Conservation (phyloP, 257 asterid genomes). For the Scutellaria minor region DNA sequence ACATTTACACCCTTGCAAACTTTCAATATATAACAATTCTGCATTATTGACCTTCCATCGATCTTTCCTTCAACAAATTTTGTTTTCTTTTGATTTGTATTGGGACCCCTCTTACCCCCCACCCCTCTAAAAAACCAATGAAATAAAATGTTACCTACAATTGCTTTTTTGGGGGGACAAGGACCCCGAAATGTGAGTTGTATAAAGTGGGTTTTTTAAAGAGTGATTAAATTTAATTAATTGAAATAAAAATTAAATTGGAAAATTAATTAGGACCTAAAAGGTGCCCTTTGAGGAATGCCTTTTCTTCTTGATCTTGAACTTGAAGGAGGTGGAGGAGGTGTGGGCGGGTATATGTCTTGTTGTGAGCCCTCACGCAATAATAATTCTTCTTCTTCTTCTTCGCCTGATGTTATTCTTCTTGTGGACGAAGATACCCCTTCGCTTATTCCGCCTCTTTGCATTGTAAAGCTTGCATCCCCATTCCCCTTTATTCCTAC, state of each 20-base stretch:
- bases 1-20: slow-evolving; percentile 53
- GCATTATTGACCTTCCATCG: slow-evolving; percentile 55
- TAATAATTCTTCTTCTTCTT: slow-evolving; percentile 46
- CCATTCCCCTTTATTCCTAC: slow-evolving; percentile 87
- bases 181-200: slow-evolving; percentile 59
- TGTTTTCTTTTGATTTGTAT: slow-evolving; percentile 38
- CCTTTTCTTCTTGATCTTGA: slow-evolving; percentile 94
- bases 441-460: slow-evolving; percentile 48
- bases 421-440: slow-evolving; percentile 52
- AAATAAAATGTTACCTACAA: slow-evolving; percentile 33
- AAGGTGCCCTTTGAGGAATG: slow-evolving; percentile 95
- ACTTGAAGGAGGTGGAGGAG: slow-evolving; percentile 72
- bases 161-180: slow-evolving; percentile 40
- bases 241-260: background rate
- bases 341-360: slow-evolving; percentile 90
- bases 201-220: slow-evolving; percentile 41
- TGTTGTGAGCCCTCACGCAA: slow-evolving; percentile 84
- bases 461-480: slow-evolving; percentile 65
- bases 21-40: slow-evolving; percentile 37
- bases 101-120: slow-evolving; percentile 38
- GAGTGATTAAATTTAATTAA: background rate
- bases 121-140: slow-evolving; percentile 20
- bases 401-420: slow-evolving; percentile 35
- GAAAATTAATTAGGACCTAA: slow-evolving; percentile 51
- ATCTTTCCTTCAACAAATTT: slow-evolving; percentile 35